Evolutionary conservation across 208 protist species (phyloP).

Genomic region (Crithidia brevicula): DNA sequence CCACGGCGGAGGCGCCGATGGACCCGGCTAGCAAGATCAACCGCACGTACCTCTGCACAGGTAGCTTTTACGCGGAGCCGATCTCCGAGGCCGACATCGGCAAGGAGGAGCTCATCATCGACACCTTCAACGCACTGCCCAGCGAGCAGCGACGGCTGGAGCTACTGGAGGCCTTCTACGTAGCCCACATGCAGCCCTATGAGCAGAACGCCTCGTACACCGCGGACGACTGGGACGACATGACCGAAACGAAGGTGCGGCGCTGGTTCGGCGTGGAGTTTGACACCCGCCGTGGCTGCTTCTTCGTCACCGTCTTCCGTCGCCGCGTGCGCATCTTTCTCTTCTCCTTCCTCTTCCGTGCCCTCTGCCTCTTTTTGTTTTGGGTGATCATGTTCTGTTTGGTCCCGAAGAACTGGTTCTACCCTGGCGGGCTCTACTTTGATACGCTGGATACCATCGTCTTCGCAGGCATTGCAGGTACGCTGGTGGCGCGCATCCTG

Average conservation of each 20-base stretch:
- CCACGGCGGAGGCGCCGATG: constrained; percentile 13
- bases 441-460: constrained; percentile 53
- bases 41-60: constrained; percentile 37
- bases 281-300: constrained; percentile 40
- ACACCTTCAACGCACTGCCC: constrained; percentile 50
- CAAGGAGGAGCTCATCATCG: constrained; percentile 39
- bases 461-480: constrained; percentile 52
- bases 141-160: constrained; percentile 37
- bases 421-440: constrained; percentile 62
- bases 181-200: constrained; percentile 51
- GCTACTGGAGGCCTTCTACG: constrained; percentile 49
- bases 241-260: constrained; percentile 35
- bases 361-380: constrained; percentile 51
- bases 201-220: constrained; percentile 52
- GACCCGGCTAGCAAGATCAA: constrained; percentile 17
- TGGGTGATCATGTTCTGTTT: constrained; percentile 64
- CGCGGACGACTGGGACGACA: constrained; percentile 61
- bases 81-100: constrained; percentile 34
- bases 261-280: constrained; percentile 45
- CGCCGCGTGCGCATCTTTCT: constrained; percentile 51
- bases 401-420: constrained; percentile 44
- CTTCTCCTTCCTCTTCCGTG: constrained; percentile 55
- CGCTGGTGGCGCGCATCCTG: constrained; percentile 38
- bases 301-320: constrained; percentile 50
- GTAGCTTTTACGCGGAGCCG: constrained; percentile 37